Evolutionary conservation across 257 asterid species (phyloP).

Genomic region (Gynochthodes officinalis): DNA sequence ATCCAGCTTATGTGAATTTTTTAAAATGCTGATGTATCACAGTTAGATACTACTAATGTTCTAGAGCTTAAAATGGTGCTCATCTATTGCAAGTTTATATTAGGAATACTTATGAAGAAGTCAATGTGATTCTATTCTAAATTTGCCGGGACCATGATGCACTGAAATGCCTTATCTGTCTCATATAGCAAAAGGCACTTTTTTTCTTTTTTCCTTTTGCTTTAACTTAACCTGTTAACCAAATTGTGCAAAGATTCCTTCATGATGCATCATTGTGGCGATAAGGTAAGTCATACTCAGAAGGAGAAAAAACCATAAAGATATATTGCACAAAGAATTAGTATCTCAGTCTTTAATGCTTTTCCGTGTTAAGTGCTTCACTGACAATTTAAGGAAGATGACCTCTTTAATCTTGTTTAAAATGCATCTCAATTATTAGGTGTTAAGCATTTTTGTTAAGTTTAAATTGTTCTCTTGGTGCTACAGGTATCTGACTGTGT

Average conservation of each 20-base stretch:
- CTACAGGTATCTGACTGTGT: not conserved
- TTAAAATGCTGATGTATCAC: not conserved
- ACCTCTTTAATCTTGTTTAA: not conserved
- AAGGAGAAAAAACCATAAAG: not conserved
- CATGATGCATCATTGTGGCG: not conserved
- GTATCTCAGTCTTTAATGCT: too few relatives aligned
- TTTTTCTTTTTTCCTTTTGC: not conserved
- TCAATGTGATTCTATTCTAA: not conserved
- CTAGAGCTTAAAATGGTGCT: not conserved
- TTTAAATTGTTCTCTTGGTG: conserved; percentile 3
- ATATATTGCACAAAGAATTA: not conserved
- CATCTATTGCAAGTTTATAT: not conserved
- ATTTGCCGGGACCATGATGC: not conserved
- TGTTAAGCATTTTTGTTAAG: not conserved
- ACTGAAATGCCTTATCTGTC: not conserved
- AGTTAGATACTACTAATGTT: too few relatives aligned
- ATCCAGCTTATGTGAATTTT: not conserved
- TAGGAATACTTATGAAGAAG: not conserved
- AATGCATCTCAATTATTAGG: not conserved
- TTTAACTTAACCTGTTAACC: conserved; percentile 3
- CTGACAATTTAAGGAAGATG: not conserved
- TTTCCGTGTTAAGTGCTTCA: not conserved
- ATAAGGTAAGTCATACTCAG: not conserved
- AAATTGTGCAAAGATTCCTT: not conserved
- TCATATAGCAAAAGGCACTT: not conserved